Evolutionary conservation across 805 yeast genomes (phyloP).

Genomic region (Wickerhamiella occidentalis): DNA sequence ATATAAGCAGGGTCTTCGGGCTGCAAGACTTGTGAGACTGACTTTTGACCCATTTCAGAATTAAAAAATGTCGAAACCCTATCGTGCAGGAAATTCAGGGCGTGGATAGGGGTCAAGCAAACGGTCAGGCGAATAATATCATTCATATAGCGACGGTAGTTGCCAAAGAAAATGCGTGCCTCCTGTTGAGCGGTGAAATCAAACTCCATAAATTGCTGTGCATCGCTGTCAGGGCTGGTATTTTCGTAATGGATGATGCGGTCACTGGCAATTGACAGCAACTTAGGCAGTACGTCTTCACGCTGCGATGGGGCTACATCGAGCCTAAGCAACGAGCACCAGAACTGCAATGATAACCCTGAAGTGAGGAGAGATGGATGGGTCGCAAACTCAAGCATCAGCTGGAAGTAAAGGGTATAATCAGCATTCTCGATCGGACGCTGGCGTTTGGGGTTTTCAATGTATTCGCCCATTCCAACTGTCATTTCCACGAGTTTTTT

Average conservation of each 20-base stretch:
- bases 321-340: conserved; percentile 81
- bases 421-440: conserved; percentile 43
- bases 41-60: conserved; percentile 51
- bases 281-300: conserved; percentile 45
- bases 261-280: conserved; percentile 65
- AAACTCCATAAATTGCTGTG: conserved; percentile 56
- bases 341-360: conserved; percentile 81
- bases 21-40: conserved; percentile 32
- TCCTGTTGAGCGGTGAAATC: conserved; percentile 88
- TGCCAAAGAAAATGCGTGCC: conserved; percentile 57
- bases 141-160: conserved; percentile 73
- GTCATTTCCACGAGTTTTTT: conserved; percentile 91
- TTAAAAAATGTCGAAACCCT: conserved; percentile 58
- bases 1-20: conserved; percentile 42
- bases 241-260: conserved; percentile 63
- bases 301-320: conserved; percentile 41
- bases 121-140: conserved; percentile 82
- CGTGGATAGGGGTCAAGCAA: conserved; percentile 72
- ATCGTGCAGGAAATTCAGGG: conserved; percentile 69
- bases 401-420: conserved; percentile 51
- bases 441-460: conserved; percentile 31
- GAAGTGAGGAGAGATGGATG: conserved; percentile 83
- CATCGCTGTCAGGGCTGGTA: conserved; percentile 50
- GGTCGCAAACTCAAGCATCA: conserved; percentile 68
- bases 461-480: conserved; percentile 70